Evolutionary conservation across 805 yeast genomes (phyloP).

Genomic region (Nakazawaea molendinolei): DNA sequence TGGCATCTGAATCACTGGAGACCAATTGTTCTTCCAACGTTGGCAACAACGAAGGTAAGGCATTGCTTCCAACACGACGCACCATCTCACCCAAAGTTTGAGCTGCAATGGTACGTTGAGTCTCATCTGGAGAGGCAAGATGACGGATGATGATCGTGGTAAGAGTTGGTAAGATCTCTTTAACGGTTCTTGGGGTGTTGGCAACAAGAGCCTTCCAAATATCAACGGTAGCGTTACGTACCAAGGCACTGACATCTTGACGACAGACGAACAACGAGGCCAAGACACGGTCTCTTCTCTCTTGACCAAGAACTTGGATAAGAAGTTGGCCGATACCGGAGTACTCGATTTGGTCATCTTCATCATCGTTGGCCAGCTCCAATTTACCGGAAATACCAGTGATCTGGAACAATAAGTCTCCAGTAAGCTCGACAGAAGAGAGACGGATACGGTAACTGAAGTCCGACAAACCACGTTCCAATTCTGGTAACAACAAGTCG

Average conservation of each 20-base stretch:
- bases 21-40: slow-evolving; percentile 63
- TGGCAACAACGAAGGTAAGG: slow-evolving; percentile 79
- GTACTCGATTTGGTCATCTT: slow-evolving; percentile 34
- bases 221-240: slow-evolving; percentile 83
- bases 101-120: slow-evolving; percentile 83
- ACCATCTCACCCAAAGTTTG: slow-evolving; percentile 91
- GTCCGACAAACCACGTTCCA: slow-evolving; percentile 84
- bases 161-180: slow-evolving; percentile 82
- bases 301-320: slow-evolving; percentile 75
- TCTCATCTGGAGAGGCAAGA: slow-evolving; percentile 75
- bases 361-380: slow-evolving; percentile 43
- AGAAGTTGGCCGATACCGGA: slow-evolving; percentile 51
- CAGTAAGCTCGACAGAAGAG: slow-evolving; percentile 91
- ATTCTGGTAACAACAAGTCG: slow-evolving; percentile 87
- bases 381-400: slow-evolving; percentile 81
- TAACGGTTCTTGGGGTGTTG: slow-evolving; percentile 90
- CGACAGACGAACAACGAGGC: slow-evolving; percentile 90
- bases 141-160: slow-evolving; percentile 74
- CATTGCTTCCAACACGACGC: slow-evolving; percentile 86
- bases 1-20: slow-evolving; percentile 69
- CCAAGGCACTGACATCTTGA: slow-evolving; percentile 82
- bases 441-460: slow-evolving; percentile 79
- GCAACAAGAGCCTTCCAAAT: slow-evolving; percentile 96
- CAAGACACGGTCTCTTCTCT: slow-evolving; percentile 80
- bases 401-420: slow-evolving; percentile 89